Conservation (phyloP, 1,139 yeast species). For the Eremothecium gossypii region DNA sequence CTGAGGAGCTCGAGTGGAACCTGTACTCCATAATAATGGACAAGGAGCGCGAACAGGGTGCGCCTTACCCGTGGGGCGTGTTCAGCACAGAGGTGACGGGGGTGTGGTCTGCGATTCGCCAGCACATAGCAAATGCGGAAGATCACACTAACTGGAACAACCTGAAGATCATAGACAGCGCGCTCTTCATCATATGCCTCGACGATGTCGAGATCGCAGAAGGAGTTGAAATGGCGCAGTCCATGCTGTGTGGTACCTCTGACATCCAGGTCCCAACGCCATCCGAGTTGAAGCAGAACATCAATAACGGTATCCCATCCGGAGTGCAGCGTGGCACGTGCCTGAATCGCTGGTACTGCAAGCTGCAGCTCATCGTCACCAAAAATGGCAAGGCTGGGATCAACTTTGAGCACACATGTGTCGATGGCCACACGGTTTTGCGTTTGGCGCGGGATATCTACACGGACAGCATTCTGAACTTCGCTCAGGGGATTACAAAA, state of each 20-base stretch:
- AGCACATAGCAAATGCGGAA: conserved; percentile 34
- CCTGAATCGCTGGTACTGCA: conserved; percentile 92
- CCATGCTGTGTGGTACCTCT: conserved; percentile 80
- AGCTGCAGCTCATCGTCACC: conserved; percentile 81
- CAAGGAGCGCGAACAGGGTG: conserved; percentile 11
- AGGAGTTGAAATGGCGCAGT: conserved; percentile 59
- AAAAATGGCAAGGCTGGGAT: conserved; percentile 89
- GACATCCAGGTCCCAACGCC: conserved; percentile 21
- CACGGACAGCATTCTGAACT: conserved; percentile 79
- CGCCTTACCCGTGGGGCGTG: conserved; percentile 74
- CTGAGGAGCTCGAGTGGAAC: conserved; percentile 62
- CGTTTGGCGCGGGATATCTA: conserved; percentile 84
- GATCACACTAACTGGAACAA: conserved; percentile 51
- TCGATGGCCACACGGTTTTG: conserved; percentile 89
- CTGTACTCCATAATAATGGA: conserved; percentile 56
- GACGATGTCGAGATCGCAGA: conserved; percentile 65
- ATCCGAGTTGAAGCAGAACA: conserved; percentile 31
- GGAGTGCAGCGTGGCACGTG: conserved; percentile 92
- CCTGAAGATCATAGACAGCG: conserved; percentile 61
- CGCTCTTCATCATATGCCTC: conserved; percentile 67
- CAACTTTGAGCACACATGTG: conserved; percentile 92
- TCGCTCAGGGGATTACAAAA: conserved; percentile 74
- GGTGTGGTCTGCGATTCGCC: conserved; percentile 68
- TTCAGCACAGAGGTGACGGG: conserved; percentile 79
- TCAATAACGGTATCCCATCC: conserved; percentile 32